Percentiles rank a stretch among this genome's conserved stretches.
Conservation (phyloP, 164 flowering plant genomes). For the Vitis riparia region DNA sequence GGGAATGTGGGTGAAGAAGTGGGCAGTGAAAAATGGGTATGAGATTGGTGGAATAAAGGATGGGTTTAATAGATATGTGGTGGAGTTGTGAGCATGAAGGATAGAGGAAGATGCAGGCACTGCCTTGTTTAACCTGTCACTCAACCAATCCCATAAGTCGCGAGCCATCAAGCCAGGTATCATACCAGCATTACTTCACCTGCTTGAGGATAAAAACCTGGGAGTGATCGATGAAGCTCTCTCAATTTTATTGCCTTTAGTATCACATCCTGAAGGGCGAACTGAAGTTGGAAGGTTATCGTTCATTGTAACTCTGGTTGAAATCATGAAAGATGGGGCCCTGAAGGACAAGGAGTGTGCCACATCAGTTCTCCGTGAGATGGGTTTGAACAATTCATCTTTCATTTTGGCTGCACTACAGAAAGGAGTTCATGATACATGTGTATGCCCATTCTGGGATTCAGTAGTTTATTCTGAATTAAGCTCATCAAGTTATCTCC, state of each 20-base stretch:
- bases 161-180: slow-evolving; percentile 72
- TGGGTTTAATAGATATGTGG: too few relatives aligned
- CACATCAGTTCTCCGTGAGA: slow-evolving; percentile 27
- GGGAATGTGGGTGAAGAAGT: too few relatives aligned
- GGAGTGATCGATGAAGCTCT: too few relatives aligned
- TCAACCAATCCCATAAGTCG: slow-evolving; percentile 61
- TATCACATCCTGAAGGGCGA: too few relatives aligned
- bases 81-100: too few relatives aligned
- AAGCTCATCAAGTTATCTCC: background rate
- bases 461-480: too few relatives aligned
- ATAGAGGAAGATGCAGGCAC: slow-evolving; percentile 59
- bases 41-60: too few relatives aligned
- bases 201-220: too few relatives aligned
- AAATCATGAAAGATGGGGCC: slow-evolving; percentile 23
- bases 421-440: background rate
- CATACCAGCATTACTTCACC: slow-evolving; percentile 4
- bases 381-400: slow-evolving; percentile 24
- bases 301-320: slow-evolving; percentile 25
- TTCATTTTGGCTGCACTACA: slow-evolving; percentile 26
- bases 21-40: too few relatives aligned
- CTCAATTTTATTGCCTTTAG: too few relatives aligned
- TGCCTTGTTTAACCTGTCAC: slow-evolving; percentile 76
- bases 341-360: slow-evolving; percentile 44
- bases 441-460: too few relatives aligned
- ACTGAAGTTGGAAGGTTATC: slow-evolving; percentile 27